Evolutionary conservation across 192 early-diverging fungal species (phyloP), one percentile per base, ranked within the genome.

Genomic region (Coemansia sp.): DNA sequence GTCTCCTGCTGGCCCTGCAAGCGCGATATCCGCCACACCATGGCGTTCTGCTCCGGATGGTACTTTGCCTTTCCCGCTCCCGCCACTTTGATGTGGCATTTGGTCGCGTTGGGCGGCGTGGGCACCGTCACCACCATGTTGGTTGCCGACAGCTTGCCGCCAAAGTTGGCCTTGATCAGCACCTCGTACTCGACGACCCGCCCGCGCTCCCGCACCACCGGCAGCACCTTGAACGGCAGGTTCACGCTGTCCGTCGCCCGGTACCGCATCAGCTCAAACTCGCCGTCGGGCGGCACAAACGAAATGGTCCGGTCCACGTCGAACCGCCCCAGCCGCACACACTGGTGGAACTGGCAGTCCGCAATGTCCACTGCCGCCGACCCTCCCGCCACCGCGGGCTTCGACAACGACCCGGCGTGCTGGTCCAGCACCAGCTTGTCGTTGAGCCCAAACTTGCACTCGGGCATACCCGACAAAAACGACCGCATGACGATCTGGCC

Each of bases 331-430:
- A 98, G 74, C 56, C 90, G 86, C 39, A 98, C 96, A 76, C 96
- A 97, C 79, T 98, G 96, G 69, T 98, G 96, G 82, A 98, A 98
- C 64, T 98, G 92, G 58, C 87, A 90, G 61, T 98, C 96, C 44
- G 96, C 96, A 34, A 98, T 89, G 62, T 95, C 94, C 18, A 98
- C 94, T 12, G 83, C 77, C 61, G 69, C 66, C 30, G 66, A 58
- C 20, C 66, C 71, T 40, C 60, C 44, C 53, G 53, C 64, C 21
- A 57, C 60, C 4, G 69, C 64, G 6, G 43, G 53, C 46, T 56
- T 17, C 40, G 37, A 20, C 12, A 18, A 28, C 10, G 12, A 32
- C 11, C 50, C 45, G 2, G 23, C 38, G 63, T 87, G 89, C 51
- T 86, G 91, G 55, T 91, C 93, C 51, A 92, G 78, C 54, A 97